Base-by-base conservation (phyloP, 139 green algal genomes). In the Coelastrella sp. region DNA sequence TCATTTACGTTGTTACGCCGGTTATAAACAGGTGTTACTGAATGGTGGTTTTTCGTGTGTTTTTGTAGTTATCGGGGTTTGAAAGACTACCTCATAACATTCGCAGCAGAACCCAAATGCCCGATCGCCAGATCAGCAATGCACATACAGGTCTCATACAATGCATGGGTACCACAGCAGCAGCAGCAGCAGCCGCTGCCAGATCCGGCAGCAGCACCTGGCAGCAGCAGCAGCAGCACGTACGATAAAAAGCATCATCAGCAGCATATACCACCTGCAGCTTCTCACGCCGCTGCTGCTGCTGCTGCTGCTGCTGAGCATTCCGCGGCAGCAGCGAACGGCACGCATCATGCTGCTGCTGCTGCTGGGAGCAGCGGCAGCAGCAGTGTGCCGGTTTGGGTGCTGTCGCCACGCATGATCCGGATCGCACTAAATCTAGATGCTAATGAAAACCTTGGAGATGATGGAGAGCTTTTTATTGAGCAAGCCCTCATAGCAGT, bases 401-500 rank as follows among this genome's bases (percentile, higher is more conserved):
- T 80, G 47, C 57, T 93, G n/a, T 86, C 66, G 4, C 73, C 75
- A 14, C 75, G 75, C 13, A 96, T 97, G 94, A 32, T 96, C 78
- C 84, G 86, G 65, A 57, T 64, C 0, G 91, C 92, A 71, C 82
- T 92, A 65, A 80, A 60, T 6, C 68, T 75, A 4, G 47, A 58
- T 20, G 6, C 47, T 19, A 17, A 54, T 19, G 61, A 54, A 5
- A 75, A 88, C 7, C 61, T 89, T 5, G 90, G 83, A 13, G 59
- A 80, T 2, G 95, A 97, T 5, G 92, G 83, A 7, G 91, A 95
- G 3, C 84, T 96, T 59, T 98, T 98, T 65, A 61, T 98, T 19
- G 95, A 98, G 85, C 96, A 98, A 87, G 93, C 90, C 4, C 57
- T 92, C 68, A 97, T 98, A 59, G 96, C 95, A 89, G 96, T 97